Evolutionary conservation across 202 grass and related monocot genomes (phyloP), one percentile per base, ranked within the genome.

Genomic region (Bolboschoenoplectus hybrid): DNA sequence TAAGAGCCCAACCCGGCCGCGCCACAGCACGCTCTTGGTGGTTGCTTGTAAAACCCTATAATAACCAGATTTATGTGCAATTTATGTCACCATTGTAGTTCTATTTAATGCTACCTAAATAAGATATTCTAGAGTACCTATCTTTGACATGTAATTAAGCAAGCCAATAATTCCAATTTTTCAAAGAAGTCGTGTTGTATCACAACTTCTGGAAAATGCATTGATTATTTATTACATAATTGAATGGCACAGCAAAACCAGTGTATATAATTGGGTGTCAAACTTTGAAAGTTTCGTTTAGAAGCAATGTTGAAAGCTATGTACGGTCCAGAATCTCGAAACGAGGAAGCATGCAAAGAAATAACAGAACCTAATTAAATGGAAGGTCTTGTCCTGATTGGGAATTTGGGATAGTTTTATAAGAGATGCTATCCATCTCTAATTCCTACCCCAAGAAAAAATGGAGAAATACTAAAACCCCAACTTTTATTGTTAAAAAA

Each of bases 21-120:
- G 0, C 97, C 97, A 61, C 97, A 96, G 55, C 93, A 99, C 2
- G 93, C 85, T 8, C 89, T 85, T 0, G 92, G 92, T 63, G 53
- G 43, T 81, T 91, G 92, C 34, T 67, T 58, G 11, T 86, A 6
- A 12, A 97, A 89, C 11, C 94, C 94, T 97, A 85, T 3, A 0
- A 46, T 84, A n/a, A 80, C 26, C n/a, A 43, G 26, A 26, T 26
- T 26, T 26, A 26, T 26, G 26, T 26, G 26, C 26, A 26, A 26
- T 26, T 26, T 26, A 26, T 26, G 26, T 26, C 26, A 26, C 26
- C 26, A 26, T 26, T 16, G 9, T 34, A 34, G 61, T 63, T 7
- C 52, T 12, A 55, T 13, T 9, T n/a, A 47, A 72, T 49, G 41
- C 70, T 74, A 43, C 17, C 19, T 34, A 76, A 39, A 39, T 51